Base-by-base conservation (phyloP, 768 basidiomycete species). In the Suillus placidus region DNA sequence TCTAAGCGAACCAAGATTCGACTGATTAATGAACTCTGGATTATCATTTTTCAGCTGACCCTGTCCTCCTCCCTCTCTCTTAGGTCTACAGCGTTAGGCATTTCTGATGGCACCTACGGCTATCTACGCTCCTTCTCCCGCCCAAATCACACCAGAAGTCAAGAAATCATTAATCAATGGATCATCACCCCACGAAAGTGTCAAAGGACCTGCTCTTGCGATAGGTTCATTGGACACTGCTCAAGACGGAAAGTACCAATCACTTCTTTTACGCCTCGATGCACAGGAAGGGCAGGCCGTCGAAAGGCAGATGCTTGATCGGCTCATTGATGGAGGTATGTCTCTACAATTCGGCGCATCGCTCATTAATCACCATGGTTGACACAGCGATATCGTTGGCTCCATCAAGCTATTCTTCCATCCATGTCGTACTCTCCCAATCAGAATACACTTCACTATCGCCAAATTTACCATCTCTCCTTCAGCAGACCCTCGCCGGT, bases 191-290 rank as follows among this genome's bases (percentile, higher is more conserved):
- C 14, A 30, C 6, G 38, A 60, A 40, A 20, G 20, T 10, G 16
- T 60, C 57, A 73, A 84, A 71, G 87, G 85, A 16, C 76, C 83
- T 52, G 86, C 86, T 8, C 83, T 95, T 60, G 90, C 85, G 61
- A 87, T 96, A 68, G 92, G 94, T 63, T 93, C 93, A 9, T 85
- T 89, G 23, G 80, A 84, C 4, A 91, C 93, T 0, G 94, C 93
- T 4, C 84, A 87, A 73, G 87, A 93, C 72, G 94, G 94, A 38
- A 84, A 83, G 73, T 94, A 94, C 73, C 92, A 94, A 75, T 76
- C 84, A 1, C 78, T 93, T 67, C 82, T 93, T 61, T 82, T 86
- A 8, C 80, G 82, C 68, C 78, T 94, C 65, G 85, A 87, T 75
- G 76, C 76, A 64, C 82, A 80, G 20, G 37, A 67, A 35, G 67